Conservation (phyloP, 805 yeast genomes). For the Spathaspora arborariae region DNA sequence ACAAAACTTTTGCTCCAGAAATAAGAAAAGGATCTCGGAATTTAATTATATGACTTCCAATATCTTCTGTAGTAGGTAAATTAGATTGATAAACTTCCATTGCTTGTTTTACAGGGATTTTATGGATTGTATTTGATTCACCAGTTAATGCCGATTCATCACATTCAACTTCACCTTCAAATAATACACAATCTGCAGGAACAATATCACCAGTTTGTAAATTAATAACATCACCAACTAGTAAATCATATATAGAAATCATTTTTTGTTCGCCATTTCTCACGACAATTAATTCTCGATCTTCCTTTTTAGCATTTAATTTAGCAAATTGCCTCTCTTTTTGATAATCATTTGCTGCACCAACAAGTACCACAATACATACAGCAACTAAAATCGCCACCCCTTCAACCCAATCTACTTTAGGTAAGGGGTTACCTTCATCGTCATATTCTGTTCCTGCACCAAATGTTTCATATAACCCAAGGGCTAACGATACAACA, state of each 20-base stretch:
- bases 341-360: slow-evolving; percentile 94
- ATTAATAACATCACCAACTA: slow-evolving; percentile 81
- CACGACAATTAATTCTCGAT: slow-evolving; percentile 71
- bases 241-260: slow-evolving; percentile 67
- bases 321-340: slow-evolving; percentile 91
- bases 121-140: slow-evolving; percentile 80
- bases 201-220: slow-evolving; percentile 93
- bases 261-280: slow-evolving; percentile 67
- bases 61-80: slow-evolving; percentile 33
- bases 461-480: slow-evolving; percentile 89
- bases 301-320: slow-evolving; percentile 84
- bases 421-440: slow-evolving; percentile 72
- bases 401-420: slow-evolving; percentile 98
- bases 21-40: slow-evolving; percentile 78
- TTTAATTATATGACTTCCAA: slow-evolving; percentile 33
- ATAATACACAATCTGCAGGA: slow-evolving; percentile 81
- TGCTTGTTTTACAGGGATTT: slow-evolving; percentile 51
- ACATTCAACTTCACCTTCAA: slow-evolving; percentile 74
- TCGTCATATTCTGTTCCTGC: slow-evolving; percentile 73
- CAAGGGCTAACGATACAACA: slow-evolving; percentile 80
- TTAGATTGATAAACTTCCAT: slow-evolving; percentile 26
- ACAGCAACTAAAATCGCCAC: slow-evolving; percentile 95
- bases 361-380: slow-evolving; percentile 83
- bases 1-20: slow-evolving; percentile 83
- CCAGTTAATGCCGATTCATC: slow-evolving; percentile 95